Base-by-base conservation (phyloP, 192 early-diverging fungal genomes). In the Linnemannia zychae region DNA sequence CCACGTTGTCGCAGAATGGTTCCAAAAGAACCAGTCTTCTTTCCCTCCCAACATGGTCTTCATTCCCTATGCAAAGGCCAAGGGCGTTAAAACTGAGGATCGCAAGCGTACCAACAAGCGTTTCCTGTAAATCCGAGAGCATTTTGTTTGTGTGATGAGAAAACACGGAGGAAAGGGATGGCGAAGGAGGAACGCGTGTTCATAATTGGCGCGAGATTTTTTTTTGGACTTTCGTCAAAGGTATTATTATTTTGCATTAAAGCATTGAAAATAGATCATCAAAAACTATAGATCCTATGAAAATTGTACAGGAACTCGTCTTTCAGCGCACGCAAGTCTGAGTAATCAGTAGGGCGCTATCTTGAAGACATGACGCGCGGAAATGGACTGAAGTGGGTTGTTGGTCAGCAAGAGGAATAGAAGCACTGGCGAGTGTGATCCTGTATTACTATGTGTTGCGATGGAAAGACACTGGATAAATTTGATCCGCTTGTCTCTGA, bases 1-100 rank as follows among this genome's bases (percentile, higher is more conserved):
- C 50, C 88, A 89, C 65, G 82, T 87, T 3, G 86, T 87, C 20
- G 85, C 85, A 37, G 76, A 84, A 69, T 89, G 88, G 88, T 89
- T 87, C 73, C 65, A 74, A 13, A 81, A 77, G 57, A 78, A 87
- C 75, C 78, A 89, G 72, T 49, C 68, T 4, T 67, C 73, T 24
- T 65, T 89, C 31, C 88, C 88, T 16, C 71, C 76, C 36, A 89
- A 89, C 50, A 87, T 89, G 78, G 48, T 73, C 24, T 89, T 89
- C 46, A 78, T 87, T 22, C 88, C 88, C 3, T 89, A 87, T 50
- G 53, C 74, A 52, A 89, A 89, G 74, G 80, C 86, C 33, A 78
- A 48, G 70, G 78, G 81, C 24, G 57, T 87, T 49, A 87, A 88
- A 57, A 66, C 66, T 18, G 81, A 87, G 60, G 76, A 84, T 57